These are phyloP conservation scores for Aspergillus terreus DNA, from an alignment of 2,329 filamentous ascomycete species.

Conservation along the genomic window DNA sequence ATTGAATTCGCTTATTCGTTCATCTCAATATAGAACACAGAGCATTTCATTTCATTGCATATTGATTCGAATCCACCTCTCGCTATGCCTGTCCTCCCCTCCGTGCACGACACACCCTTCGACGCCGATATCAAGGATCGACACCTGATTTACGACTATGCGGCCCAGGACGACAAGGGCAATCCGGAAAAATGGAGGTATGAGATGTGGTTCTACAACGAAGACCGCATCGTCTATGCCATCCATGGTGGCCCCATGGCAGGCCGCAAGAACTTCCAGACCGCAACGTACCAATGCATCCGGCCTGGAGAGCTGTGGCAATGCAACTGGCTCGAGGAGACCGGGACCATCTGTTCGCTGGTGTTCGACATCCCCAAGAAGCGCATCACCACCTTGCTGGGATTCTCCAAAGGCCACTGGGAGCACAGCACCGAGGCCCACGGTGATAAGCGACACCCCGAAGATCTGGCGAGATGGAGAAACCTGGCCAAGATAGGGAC, in stretches of 20 bases:
- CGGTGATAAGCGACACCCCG: constrained; percentile 53
- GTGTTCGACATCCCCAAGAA: constrained; percentile 53
- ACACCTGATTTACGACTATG: constrained; percentile 57
- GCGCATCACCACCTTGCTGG: constrained; percentile 51
- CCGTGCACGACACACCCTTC: constrained; percentile 32
- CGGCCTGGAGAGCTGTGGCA: constrained; percentile 58
- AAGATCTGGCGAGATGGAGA: constrained; percentile 52
- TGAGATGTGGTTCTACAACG: constrained; percentile 60
- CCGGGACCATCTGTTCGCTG: constrained; percentile 53
- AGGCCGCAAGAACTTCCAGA: constrained; percentile 52
- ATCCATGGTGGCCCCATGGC: constrained; percentile 61
- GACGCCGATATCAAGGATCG: constrained; percentile 51
- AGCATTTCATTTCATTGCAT: too few species aligned
- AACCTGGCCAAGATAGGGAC: constrained; percentile 50
- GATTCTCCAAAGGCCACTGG: constrained; percentile 57
- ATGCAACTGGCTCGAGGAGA: constrained; percentile 60
- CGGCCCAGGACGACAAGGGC: constrained; percentile 45
- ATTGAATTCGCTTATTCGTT: too few species aligned
- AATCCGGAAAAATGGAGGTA: constrained; percentile 59
- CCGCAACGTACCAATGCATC: constrained; percentile 55
- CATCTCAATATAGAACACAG: too few species aligned
- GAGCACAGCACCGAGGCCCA: constrained; percentile 48
- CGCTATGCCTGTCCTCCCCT: constrained; percentile 19
- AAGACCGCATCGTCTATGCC: constrained; percentile 53
- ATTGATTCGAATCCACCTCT: background rate